Evolutionary conservation across 768 basidiomycete species (phyloP), one percentile per base, ranked within the genome.

Genomic region (Boletales sp.): DNA sequence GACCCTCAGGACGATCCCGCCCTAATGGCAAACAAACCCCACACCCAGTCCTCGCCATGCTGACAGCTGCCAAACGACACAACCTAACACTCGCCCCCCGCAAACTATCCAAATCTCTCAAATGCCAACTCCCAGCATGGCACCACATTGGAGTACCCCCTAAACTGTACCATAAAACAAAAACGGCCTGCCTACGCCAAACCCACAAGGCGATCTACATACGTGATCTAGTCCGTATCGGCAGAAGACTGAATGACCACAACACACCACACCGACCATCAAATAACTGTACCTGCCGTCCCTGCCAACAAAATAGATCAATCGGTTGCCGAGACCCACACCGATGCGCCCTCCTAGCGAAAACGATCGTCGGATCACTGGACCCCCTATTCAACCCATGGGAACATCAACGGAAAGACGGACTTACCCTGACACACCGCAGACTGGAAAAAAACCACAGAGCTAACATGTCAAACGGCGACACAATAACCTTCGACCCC

Each of bases 111-210:
- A 32, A 32, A 9, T 32, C 32, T 8, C 32, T 32, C 11, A 32
- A 32, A 9, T 3, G 8, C 3, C 32, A 32, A 32, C n/a, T 50
- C 12, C 49, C 49, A 3, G 49, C 49, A 30, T 50, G 49, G 49
- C 17, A 18, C 11, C 49, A 50, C 35, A 37, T 50, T 2, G 42
- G 36, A 0, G 36, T 39, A 0, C 49, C 36, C 13, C 43, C 43
- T 0, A 8, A 18, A 21, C 21, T 37, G 5, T 40, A 44, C 35
- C 14, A 45, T 8, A 50, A 39, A 5, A 3, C 4, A n/a, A 44
- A 31, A n/a, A 21, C 35, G 0, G 10, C 11, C 1, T 47, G 46
- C 39, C 30, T 47, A 4, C 11, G n/a, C 0, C 12, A 11, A 3
- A 24, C 13, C 3, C 46, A 47, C 15, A 18, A 19, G 3, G 46